These are phyloP conservation scores for Carex pumila DNA, from an alignment of 176 grass and related monocot genomes.

Conservation along the genomic window DNA sequence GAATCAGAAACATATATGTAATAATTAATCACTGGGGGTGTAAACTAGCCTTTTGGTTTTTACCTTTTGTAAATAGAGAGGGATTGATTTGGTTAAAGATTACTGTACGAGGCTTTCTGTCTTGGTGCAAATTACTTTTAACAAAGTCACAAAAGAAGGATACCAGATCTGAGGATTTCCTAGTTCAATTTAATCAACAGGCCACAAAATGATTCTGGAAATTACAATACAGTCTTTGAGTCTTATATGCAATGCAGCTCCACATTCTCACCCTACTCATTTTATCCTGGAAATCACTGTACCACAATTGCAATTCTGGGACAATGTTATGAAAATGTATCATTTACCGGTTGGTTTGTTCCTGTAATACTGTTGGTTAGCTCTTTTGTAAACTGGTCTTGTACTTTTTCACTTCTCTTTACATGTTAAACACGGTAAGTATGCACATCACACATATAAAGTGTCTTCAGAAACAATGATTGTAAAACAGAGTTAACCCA, in stretches of 20 bases:
- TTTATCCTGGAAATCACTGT: not conserved
- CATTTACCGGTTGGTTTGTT: not conserved
- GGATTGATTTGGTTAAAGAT: not conserved
- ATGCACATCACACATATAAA: not conserved
- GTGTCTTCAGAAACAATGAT: not conserved
- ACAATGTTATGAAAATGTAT: not conserved
- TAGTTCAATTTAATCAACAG: not conserved
- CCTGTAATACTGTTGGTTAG: constrained; percentile 12
- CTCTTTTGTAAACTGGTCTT: not conserved
- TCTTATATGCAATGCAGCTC: too few relatives aligned
- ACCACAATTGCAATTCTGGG: not conserved
- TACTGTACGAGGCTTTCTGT: too few relatives aligned
- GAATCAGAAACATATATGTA: not conserved
- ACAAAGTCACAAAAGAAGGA: not conserved
- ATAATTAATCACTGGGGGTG: not conserved
- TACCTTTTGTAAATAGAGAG: not conserved
- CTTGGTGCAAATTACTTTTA: too few relatives aligned
- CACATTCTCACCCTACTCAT: not conserved
- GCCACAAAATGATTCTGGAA: not conserved
- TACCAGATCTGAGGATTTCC: not conserved
- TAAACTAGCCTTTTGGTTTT: not conserved
- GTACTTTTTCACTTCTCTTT: not conserved
- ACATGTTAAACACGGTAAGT: not conserved
- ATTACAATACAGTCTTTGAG: not conserved
- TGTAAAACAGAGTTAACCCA: not conserved